A percentile compares a stretch with the other conserved stretches of the same genome.
Evolutionary conservation across 1,284 basidiomycete species (phyloP).

Genomic region (Retiboletus fuscus): DNA sequence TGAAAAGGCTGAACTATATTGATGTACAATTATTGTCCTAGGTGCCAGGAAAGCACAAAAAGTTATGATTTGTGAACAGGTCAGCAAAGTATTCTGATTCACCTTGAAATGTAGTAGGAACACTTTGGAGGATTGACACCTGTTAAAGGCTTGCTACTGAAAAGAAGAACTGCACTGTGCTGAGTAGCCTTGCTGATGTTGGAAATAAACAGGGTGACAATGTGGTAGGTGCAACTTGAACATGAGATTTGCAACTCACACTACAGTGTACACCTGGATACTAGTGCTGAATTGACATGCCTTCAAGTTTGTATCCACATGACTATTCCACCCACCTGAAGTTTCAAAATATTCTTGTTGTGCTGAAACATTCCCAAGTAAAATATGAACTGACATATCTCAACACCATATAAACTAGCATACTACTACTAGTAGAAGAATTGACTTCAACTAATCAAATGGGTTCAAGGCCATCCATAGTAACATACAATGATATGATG

Average conservation of each 20-base stretch:
- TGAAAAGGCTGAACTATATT: not conserved
- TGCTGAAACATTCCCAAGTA: slow-evolving; percentile 21
- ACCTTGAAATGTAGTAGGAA: slow-evolving; percentile 16
- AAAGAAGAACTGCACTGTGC: slow-evolving; percentile 1
- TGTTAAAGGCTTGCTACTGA: not conserved
- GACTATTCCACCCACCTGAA: slow-evolving; percentile 16
- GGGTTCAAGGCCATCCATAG: not conserved
- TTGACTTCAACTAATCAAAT: not conserved
- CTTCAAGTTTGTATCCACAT: not conserved
- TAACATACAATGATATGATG: slow-evolving; percentile 24
- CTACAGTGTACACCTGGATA: slow-evolving; percentile 15
- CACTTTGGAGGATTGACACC: not conserved
- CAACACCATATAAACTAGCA: slow-evolving; percentile 31
- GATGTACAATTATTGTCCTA: not conserved
- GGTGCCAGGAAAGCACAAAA: not conserved
- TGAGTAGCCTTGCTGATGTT: slow-evolving; percentile 14
- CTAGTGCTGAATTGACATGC: not conserved
- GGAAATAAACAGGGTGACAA: not conserved
- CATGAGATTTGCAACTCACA: slow-evolving; percentile 11
- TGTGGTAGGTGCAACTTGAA: not conserved
- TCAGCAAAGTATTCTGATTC: not conserved
- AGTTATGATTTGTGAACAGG: not conserved
- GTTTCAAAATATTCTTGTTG: slow-evolving; percentile 22
- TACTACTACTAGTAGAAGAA: too few species aligned
- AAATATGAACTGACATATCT: slow-evolving; percentile 23